Base-by-base conservation (phyloP, 805 yeast species). In the Tetrapisispora namnaoensis region DNA sequence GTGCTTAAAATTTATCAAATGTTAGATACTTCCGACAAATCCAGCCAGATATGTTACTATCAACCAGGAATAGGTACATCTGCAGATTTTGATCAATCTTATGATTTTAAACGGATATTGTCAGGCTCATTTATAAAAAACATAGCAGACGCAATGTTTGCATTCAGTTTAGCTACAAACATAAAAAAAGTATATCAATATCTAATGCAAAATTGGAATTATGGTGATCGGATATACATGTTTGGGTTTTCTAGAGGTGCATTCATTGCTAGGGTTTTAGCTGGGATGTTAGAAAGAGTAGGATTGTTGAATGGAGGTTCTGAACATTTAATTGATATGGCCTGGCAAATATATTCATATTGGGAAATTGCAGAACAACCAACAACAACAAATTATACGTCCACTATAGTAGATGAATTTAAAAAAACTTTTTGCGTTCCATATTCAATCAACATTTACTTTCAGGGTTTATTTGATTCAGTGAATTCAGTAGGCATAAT, bases 391-490 rank as follows among this genome's bases (percentile, higher is more conserved):
- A 71, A 69, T 47, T 68, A 66, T 48, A 66, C 75, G 2, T 67
- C 70, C 3, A 69, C 78, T 1, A 63, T 78, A 36, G 73, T 77
- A 2, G 72, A 67, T 28, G 82, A 78, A 53, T 82, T 80, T 59
- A 74, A 70, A 51, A 68, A 65, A 43, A 77, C 82, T 0, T 82
- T 82, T 57, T 73, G 78, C 14, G 62, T 79, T 44, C 55, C 67
- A 4, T 61, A 66, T 5, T 55, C 62, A 2, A 74, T 78, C 3
- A 57, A 56, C 9, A 70, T 82, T 44, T 73, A 75, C 52, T 79
- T 80, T 51, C 75, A 82, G 73, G 88, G 88, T 0, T 61, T 82
- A 18, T 82, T 83, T 74, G 89, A 82, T 63, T 77, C 86, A 0
- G 79, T 82, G 18, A 80, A 79, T 57, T 80, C 86, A 1, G 80